Base-by-base conservation (phyloP, 345 rosid species). In the Eucalyptus caleyi region DNA sequence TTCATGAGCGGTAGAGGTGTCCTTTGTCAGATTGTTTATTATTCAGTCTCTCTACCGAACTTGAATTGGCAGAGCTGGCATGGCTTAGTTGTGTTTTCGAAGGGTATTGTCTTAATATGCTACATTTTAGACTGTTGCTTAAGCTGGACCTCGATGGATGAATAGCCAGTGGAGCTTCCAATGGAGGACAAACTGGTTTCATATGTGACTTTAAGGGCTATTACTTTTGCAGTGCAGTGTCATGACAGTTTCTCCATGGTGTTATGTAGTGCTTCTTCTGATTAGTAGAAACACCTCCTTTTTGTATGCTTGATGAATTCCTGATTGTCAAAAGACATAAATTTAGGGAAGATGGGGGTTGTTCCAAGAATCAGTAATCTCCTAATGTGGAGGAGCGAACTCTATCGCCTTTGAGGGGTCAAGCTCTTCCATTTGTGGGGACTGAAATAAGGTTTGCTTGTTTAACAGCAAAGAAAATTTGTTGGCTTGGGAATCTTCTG, bases 261-360 rank as follows among this genome's bases (percentile, higher is more conserved):
- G 44, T 13, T 11, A 30, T 16, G 54, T 37, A 86, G 53, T 51
- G 87, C 60, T 86, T 24, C 37, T 86, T 86, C 60, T 54, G 44
- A 34, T 54, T 37, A 37, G 44, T 27, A 51, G 67, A 51, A 32
- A 9, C 21, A 10, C 89, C 18, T 62, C 50, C 16, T 88, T 11
- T 65, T 87, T 86, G 91, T 88, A 88, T 91, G 93, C 88, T 89
- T 86, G 86, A 89, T 91, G 88, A 90, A 89, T 90, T 91, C 89
- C 87, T 88, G 85, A 90, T 90, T 92, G 90, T 90, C 91, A 89
- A 90, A 91, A 90, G 88, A 91, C 94, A 93, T 77, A 95, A 93
- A 87, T 90, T 89, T 90, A 90, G 90, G 90, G 91, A 88, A 90
- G 93, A 86, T 88, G 93, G 92, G 89, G 65, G 88, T 87, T 91